Percentiles rank a stretch among this genome's conserved stretches.
These are phyloP conservation scores for Annulohypoxylon moriforme DNA, from an alignment of 495 filamentous ascomycete genomes.

Conservation along the genomic window DNA sequence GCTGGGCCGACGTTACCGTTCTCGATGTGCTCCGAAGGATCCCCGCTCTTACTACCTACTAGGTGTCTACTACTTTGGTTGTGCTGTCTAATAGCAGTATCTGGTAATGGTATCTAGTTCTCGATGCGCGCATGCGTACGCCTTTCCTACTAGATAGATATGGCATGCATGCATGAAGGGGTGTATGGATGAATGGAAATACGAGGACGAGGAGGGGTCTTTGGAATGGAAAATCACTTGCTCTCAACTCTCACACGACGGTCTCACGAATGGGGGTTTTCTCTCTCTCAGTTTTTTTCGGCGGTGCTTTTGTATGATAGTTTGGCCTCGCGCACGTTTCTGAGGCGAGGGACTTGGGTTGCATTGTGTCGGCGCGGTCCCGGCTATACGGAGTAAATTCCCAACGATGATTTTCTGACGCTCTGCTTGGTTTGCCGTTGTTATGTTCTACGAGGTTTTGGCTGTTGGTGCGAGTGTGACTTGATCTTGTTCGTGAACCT, in stretches of 20 bases:
- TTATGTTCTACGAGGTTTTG: background rate
- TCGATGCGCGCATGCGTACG: too few relatives aligned
- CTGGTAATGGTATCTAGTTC: too few relatives aligned
- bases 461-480: background rate
- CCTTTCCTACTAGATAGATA: too few relatives aligned
- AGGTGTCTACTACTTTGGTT: too few relatives aligned
- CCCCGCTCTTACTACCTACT: too few relatives aligned
- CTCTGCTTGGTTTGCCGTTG: background rate
- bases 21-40: too few relatives aligned
- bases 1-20: too few relatives aligned
- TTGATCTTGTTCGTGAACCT: background rate
- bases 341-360: constrained; percentile 9
- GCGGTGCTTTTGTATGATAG: constrained; percentile 31
- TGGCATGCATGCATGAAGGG: background rate
- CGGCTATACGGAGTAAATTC: constrained; percentile 16
- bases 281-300: background rate
- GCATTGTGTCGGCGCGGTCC: constrained; percentile 17
- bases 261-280: background rate
- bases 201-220: background rate
- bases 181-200: background rate
- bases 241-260: constrained; percentile 25
- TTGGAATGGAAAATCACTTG: too few relatives aligned
- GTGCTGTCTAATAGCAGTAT: too few relatives aligned
- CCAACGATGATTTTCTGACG: constrained; percentile 1
- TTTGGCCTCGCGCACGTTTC: constrained; percentile 24